phyloP scores from a whole-genome alignment of 169 alveolate species.

The Cyclospora cayetanensis region DNA sequence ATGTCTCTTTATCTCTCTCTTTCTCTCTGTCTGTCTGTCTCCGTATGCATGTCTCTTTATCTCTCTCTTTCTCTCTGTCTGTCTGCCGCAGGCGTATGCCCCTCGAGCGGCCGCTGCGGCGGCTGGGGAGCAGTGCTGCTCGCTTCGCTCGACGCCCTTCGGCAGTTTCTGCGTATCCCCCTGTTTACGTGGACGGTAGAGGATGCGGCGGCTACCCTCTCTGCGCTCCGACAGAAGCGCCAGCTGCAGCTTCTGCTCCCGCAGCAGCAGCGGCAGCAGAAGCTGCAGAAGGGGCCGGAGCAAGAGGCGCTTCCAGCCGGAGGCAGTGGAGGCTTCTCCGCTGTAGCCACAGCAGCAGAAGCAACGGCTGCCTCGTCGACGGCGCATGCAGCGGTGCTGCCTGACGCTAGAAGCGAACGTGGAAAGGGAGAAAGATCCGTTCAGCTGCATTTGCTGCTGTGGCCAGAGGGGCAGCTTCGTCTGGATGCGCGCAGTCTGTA shows the following conservation, averaged over 20 bases:
- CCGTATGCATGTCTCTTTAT: neutral
- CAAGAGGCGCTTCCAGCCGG: neutral
- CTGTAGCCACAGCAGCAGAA: neutral
- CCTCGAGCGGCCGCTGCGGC: conserved; percentile 30
- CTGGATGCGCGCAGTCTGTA: conserved; percentile 17
- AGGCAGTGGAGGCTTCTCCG: neutral
- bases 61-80: neutral
- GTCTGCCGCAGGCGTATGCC: neutral
- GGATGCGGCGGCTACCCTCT: neutral
- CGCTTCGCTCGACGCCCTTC: neutral
- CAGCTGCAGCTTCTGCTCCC: conserved; percentile 19
- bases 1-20: neutral
- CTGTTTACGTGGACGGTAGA: conserved; percentile 15
- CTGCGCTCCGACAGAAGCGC: neutral
- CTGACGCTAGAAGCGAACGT: too few relatives aligned
- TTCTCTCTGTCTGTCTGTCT: neutral
- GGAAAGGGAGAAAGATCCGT: conserved; percentile 15
- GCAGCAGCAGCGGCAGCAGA: conserved; percentile 30
- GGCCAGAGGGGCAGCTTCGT: conserved; percentile 17
- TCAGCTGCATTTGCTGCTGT: conserved; percentile 21
- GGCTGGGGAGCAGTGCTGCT: conserved; percentile 28
- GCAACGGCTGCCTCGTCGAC: conserved; percentile 6
- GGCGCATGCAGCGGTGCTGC: neutral
- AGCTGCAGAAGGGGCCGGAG: neutral
- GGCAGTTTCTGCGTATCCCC: neutral